A percentile compares a stretch with the other conserved stretches of the same genome.
These are phyloP conservation scores for Boletellus emodensis DNA, from an alignment of 768 basidiomycete species.

Conservation along the genomic window DNA sequence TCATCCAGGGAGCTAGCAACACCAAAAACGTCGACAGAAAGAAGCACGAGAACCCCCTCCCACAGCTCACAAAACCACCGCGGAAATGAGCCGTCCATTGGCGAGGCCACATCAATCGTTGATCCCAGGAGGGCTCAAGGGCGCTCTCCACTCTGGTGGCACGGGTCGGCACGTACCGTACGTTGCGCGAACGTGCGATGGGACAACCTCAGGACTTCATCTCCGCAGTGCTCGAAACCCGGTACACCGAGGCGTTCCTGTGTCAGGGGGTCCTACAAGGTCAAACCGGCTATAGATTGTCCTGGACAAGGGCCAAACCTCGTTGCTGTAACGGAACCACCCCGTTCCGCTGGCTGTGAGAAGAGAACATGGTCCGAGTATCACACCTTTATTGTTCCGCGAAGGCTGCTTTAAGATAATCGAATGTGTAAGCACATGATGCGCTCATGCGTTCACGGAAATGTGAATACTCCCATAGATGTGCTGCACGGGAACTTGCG, in stretches of 20 bases:
- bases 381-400: slow-evolving; percentile 10
- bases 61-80: slow-evolving; percentile 6
- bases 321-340: slow-evolving; percentile 8
- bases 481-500: slow-evolving; percentile 10
- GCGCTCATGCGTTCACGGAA: slow-evolving; percentile 13
- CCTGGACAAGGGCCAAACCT: slow-evolving; percentile 10
- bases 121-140: slow-evolving; percentile 14
- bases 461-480: slow-evolving; percentile 13
- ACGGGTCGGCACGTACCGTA: slow-evolving; percentile 8
- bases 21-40: slow-evolving; percentile 7
- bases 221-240: slow-evolving; percentile 25
- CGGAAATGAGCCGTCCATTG: slow-evolving; percentile 23
- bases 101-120: slow-evolving; percentile 13
- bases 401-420: slow-evolving; percentile 14
- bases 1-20: slow-evolving; percentile 3
- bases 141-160: slow-evolving; percentile 13
- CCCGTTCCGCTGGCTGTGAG: slow-evolving; percentile 9
- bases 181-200: slow-evolving; percentile 26
- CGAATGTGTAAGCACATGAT: slow-evolving; percentile 5
- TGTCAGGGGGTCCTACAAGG: slow-evolving; percentile 9
- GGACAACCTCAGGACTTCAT: slow-evolving; percentile 21
- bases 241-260: slow-evolving; percentile 29
- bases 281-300: slow-evolving; percentile 25
- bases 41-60: slow-evolving; percentile 10
- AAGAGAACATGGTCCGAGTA: slow-evolving; percentile 9